Conservation (phyloP, 345 rosid genomes). For the Acer negundo region DNA sequence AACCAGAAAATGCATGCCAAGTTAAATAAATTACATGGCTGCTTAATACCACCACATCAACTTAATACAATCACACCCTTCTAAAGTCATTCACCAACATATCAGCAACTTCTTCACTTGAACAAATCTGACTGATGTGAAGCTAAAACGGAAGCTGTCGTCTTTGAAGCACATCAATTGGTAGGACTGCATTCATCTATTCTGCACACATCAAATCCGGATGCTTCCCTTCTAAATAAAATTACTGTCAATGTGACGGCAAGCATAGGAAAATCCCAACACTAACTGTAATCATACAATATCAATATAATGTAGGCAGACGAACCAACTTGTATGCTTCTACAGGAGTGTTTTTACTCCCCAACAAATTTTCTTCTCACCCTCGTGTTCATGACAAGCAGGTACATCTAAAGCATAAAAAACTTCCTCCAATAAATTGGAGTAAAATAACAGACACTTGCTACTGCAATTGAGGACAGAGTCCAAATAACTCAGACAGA, state of each 20-base stretch:
- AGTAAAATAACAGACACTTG: not conserved
- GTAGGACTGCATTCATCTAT: slow-evolving; percentile 4
- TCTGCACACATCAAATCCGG: slow-evolving; percentile 10
- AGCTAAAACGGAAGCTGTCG: slow-evolving; percentile 14
- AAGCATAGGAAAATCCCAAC: slow-evolving; percentile 14
- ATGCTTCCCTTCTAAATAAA: slow-evolving; percentile 21
- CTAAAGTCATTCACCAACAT: slow-evolving; percentile 17
- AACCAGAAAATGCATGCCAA: slow-evolving; percentile 27
- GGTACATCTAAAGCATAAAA: slow-evolving; percentile 13
- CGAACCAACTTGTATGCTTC: slow-evolving; percentile 15
- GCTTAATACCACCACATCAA: slow-evolving; percentile 21
- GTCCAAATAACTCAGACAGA: slow-evolving; percentile 5
- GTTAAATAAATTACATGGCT: slow-evolving; percentile 34
- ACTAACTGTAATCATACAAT: slow-evolving; percentile 24
- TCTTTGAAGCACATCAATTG: slow-evolving; percentile 22
- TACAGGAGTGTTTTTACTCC: not conserved
- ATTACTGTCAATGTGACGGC: slow-evolving; percentile 11
- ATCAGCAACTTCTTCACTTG: slow-evolving; percentile 18
- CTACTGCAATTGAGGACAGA: not conserved
- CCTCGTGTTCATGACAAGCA: slow-evolving; percentile 15
- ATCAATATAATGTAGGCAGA: slow-evolving; percentile 25
- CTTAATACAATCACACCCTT: slow-evolving; percentile 16
- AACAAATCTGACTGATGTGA: slow-evolving; percentile 4
- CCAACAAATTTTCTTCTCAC: slow-evolving; percentile 11
- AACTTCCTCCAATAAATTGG: slow-evolving; percentile 4